Conservation (phyloP, 2,329 filamentous ascomycete species). For the Niveomyces coronatus region DNA sequence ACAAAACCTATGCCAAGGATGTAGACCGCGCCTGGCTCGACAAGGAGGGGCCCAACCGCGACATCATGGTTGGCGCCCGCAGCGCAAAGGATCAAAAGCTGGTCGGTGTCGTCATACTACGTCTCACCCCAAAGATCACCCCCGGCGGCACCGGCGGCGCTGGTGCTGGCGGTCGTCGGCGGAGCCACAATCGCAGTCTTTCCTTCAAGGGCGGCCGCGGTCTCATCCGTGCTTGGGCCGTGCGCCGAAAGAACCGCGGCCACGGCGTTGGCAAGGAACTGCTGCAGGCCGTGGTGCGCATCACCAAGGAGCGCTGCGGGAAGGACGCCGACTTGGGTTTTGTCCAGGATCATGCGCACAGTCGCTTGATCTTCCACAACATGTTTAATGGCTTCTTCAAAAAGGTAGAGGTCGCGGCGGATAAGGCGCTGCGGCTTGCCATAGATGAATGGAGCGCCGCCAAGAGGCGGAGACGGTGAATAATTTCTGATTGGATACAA, state of each 20-base stretch:
- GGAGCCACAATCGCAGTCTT: constrained; percentile 20
- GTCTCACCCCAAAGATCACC: constrained; percentile 40
- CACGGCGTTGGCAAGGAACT: constrained; percentile 64
- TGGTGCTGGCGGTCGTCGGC: no score
- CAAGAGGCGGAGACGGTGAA: constrained; percentile 31
- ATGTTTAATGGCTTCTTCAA: constrained; percentile 54
- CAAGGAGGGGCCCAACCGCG: constrained; percentile 24
- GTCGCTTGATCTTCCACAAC: constrained; percentile 48
- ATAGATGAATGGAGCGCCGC: constrained; percentile 37
- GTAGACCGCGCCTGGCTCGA: constrained; percentile 11
- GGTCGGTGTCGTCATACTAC: constrained; percentile 61
- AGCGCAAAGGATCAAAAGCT: constrained; percentile 53
- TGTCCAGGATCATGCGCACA: constrained; percentile 68
- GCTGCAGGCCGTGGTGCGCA: constrained; percentile 59
- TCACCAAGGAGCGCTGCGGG: constrained; percentile 59
- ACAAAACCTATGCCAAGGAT: constrained; percentile 17
- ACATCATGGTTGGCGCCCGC: constrained; percentile 54
- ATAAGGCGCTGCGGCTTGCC: constrained; percentile 40
- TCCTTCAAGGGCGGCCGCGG: constrained; percentile 49
- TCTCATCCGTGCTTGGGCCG: constrained; percentile 75
- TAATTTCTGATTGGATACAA: not conserved
- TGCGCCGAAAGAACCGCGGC: constrained; percentile 55
- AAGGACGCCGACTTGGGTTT: constrained; percentile 60
- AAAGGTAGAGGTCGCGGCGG: constrained; percentile 47
- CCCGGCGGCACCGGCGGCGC: constrained; percentile 14